Base-by-base conservation (phyloP, 2,329 filamentous ascomycete genomes). In the Botryosphaeria agaves region DNA sequence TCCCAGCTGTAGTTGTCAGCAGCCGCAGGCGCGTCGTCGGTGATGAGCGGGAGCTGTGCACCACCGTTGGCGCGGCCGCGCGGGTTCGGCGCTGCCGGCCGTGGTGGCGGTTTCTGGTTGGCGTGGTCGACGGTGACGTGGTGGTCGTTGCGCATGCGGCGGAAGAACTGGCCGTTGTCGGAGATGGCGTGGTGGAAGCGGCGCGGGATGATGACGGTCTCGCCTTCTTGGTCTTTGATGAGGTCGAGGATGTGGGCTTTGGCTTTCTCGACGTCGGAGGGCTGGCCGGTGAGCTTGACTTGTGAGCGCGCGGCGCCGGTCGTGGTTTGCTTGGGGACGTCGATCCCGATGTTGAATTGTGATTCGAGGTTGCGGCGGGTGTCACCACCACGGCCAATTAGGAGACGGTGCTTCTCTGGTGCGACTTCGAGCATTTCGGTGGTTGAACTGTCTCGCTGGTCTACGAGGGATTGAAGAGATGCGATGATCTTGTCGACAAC, bases 131-230 rank as follows among this genome's bases (percentile, higher is more conserved):
- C 79, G 1, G 78, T 89, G 40, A 98, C 83, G 41, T 81, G 76
- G 55, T 81, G 69, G 47, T 94, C 80, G 53, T 74, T 85, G 39
- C 79, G 75, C 25, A 98, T 72, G 44, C 74, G 78, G 40, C 87
- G 81, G 78, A 95, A 94, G 60, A 95, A 80, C 43, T 84, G 76
- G 1, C 87, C 89, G 39, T 87, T 85, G 51, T 93, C 87, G 31
- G 81, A 71, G 41, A 98, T 68, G 35, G 66, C 59, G 51, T 95
- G 82, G 60, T 98, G 89, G 36, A 89, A 62, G 42, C 75, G 72
- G 35, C 75, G 71, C 7, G 89, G 87, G 6, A 98, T 69, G 42
- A 78, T 67, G n/a, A 95, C 56, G 0, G 79, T 89, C 63, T 89
- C 83, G 37, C 82, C 81, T 51, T 89, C 76, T 48, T 87, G 79